phyloP scores from a whole-genome alignment of 192 early-diverging fungal species.

The Umbelopsis isabellina region DNA sequence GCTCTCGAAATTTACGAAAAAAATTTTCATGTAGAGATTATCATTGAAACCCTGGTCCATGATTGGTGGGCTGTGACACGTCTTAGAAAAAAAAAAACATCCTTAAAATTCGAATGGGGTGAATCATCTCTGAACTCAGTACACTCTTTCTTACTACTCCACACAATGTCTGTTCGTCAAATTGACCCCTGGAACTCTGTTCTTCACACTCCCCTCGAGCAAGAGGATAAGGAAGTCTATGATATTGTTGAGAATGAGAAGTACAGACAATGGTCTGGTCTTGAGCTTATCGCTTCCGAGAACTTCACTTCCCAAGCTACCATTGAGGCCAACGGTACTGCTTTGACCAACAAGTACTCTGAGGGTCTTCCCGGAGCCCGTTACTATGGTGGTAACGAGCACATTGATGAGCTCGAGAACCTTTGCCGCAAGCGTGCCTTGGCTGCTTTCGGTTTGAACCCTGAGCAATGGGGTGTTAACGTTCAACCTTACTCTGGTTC shows the following conservation, averaged over 20 bases:
- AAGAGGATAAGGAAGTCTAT: slow-evolving; percentile 94
- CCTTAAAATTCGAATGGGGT: background rate
- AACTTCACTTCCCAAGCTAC: slow-evolving; percentile 99
- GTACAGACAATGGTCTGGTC: slow-evolving; percentile 96
- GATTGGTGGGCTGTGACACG: slow-evolving; percentile 18
- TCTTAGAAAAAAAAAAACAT: background rate
- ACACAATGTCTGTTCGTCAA: slow-evolving; percentile 35
- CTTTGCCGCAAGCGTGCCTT: slow-evolving; percentile 96
- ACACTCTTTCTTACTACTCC: background rate
- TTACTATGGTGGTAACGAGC: slow-evolving; percentile 99
- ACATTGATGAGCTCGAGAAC: slow-evolving; percentile 93
- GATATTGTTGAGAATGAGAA: slow-evolving; percentile 96
- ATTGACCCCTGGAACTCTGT: slow-evolving; percentile 66
- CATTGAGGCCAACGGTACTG: slow-evolving; percentile 99
- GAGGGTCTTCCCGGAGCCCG: slow-evolving; percentile 98
- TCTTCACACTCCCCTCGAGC: slow-evolving; percentile 88
- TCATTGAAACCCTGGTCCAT: background rate
- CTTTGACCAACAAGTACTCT: slow-evolving; percentile 99
- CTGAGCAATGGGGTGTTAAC: slow-evolving; percentile 97
- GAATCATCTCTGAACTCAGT: background rate
- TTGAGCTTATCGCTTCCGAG: slow-evolving; percentile 99
- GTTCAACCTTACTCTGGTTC: slow-evolving; percentile 99
- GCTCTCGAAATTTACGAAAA: background rate
- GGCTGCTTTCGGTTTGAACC: slow-evolving; percentile 86
- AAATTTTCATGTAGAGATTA: background rate